Percentiles rank a stretch among this genome's conserved stretches.
phyloP scores from a whole-genome alignment of 306 rosid genomes.

The Inga laurina region DNA sequence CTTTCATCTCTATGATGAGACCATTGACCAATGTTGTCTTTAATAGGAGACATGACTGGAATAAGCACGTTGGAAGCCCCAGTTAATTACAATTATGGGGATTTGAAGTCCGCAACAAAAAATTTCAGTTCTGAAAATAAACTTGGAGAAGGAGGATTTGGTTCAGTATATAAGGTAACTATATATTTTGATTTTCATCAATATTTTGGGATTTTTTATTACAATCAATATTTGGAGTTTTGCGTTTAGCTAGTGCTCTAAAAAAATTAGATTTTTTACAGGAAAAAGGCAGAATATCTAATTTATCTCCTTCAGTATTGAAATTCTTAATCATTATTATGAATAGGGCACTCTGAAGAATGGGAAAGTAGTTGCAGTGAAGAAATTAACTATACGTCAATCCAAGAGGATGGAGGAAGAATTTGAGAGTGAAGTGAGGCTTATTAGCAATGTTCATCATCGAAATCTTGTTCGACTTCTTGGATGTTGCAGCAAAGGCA shows the following conservation, averaged over 20 bases:
- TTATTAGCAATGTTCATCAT: neutral
- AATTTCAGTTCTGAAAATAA: neutral
- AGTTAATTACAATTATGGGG: neutral
- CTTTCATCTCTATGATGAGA: neutral
- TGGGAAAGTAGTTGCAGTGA: neutral
- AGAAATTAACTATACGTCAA: neutral
- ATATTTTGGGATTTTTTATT: neutral
- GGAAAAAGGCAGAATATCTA: neutral
- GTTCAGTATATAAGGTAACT: neutral
- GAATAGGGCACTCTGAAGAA: neutral
- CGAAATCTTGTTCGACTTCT: neutral
- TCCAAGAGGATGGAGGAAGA: neutral
- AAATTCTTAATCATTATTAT: neutral
- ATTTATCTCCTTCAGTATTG: neutral
- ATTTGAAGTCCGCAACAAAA: neutral
- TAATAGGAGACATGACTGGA: neutral
- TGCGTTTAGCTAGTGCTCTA: no score
- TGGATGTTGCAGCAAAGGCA: neutral
- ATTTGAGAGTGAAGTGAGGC: neutral
- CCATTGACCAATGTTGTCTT: neutral
- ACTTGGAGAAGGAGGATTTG: slow-evolving; percentile 3
- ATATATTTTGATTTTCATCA: neutral
- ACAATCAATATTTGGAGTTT: no score
- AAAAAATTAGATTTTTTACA: neutral
- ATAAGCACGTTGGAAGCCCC: neutral